Percentiles rank a stretch among this genome's conserved stretches.
Conservation (phyloP, 208 protist genomes). For the Trypanosoma rangeli region DNA sequence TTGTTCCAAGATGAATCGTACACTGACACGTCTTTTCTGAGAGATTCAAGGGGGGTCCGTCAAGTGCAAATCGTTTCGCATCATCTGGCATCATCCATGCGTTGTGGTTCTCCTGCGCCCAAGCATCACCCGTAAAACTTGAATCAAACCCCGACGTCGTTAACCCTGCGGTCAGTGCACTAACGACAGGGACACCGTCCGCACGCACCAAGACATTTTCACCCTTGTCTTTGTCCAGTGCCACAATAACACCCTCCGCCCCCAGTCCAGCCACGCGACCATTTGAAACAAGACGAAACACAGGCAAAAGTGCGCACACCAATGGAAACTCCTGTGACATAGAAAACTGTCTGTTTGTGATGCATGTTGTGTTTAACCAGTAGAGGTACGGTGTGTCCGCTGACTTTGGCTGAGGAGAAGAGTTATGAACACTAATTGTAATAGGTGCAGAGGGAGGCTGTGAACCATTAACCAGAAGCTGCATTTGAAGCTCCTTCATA, state of each 20-base stretch:
- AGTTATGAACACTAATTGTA: constrained; percentile 72
- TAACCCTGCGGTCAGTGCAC: not conserved
- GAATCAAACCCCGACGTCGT: constrained; percentile 1
- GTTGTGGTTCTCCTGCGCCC: not conserved
- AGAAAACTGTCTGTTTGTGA: constrained; percentile 79
- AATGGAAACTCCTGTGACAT: constrained; percentile 75
- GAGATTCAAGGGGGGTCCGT: constrained; percentile 70
- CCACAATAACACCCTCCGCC: constrained; percentile 73
- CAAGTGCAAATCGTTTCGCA: constrained; percentile 9
- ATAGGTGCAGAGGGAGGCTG: constrained; percentile 70
- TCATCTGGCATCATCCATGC: not conserved
- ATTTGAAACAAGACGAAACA: constrained; percentile 60
- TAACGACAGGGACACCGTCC: constrained; percentile 69
- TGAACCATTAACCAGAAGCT: constrained; percentile 78
- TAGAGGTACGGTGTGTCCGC: constrained; percentile 82
- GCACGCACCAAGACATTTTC: constrained; percentile 74
- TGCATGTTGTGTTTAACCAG: constrained; percentile 85
- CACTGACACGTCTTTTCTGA: constrained; percentile 84
- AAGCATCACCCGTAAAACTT: constrained; percentile 1
- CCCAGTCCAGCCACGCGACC: constrained; percentile 34
- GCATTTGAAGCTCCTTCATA: constrained; percentile 68
- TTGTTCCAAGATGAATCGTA: constrained; percentile 74
- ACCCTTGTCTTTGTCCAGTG: constrained; percentile 75
- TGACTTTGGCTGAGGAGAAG: constrained; percentile 51
- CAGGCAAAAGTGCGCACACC: constrained; percentile 66